Conservation (phyloP, 345 rosid genomes). For the Streptanthus diversifolius region DNA sequence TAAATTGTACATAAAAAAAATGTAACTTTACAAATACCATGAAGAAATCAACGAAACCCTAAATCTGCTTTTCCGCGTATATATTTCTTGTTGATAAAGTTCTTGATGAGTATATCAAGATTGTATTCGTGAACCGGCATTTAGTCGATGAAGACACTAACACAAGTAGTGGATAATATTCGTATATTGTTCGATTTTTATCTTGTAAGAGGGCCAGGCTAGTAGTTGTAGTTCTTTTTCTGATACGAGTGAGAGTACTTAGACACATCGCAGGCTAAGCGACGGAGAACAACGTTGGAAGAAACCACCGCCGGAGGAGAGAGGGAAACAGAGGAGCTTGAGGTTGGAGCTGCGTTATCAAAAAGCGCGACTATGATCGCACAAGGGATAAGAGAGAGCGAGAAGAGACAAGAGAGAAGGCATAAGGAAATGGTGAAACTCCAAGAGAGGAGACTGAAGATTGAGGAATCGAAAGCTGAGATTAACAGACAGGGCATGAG, state of each 20-base stretch:
- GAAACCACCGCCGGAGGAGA: not conserved
- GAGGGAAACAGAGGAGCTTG: not conserved
- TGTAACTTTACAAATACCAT: not conserved
- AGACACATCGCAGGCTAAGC: constrained; percentile 54
- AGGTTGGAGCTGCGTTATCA: constrained; percentile 50
- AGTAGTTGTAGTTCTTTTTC: constrained; percentile 16
- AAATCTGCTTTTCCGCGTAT: not conserved
- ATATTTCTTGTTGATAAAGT: not conserved
- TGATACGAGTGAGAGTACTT: constrained; percentile 42
- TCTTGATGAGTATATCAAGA: not conserved
- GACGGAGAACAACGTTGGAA: constrained; percentile 31
- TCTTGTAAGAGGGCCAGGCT: not conserved
- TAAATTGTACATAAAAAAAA: not conserved
- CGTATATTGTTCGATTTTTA: too few species aligned
- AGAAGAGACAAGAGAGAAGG: constrained; percentile 59
- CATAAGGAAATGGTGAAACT: constrained; percentile 56
- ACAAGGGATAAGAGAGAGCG: constrained; percentile 53
- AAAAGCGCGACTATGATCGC: constrained; percentile 64
- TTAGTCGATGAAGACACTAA: too few species aligned
- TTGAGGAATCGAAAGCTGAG: constrained; percentile 61
- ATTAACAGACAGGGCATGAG: constrained; percentile 44
- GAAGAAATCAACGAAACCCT: not conserved
- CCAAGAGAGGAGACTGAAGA: constrained; percentile 55
- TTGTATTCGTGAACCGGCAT: not conserved
- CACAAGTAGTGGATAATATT: too few species aligned